Base-by-base conservation (phyloP, 192 early-diverging fungal genomes). In the Coemansia sp. region DNA sequence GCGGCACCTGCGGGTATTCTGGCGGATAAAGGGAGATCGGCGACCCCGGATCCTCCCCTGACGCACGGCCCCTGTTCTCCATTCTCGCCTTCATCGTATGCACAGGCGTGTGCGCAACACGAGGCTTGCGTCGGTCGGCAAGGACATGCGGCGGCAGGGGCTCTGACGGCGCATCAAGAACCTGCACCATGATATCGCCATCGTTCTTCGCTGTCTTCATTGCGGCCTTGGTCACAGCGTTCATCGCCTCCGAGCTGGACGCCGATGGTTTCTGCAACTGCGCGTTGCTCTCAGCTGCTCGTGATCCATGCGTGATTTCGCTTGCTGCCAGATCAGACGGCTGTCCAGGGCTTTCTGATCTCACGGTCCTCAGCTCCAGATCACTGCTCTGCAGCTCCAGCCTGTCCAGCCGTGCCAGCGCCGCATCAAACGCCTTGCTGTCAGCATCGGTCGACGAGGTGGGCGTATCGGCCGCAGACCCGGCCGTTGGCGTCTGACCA, bases 51-150 rank as follows among this genome's bases (percentile, higher is more conserved):
- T 76, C 76, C 6, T 47, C 39, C 9, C 63, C 48, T 11, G 67
- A 61, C 19, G 58, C 49, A 12, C 40, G 67, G 39, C 44, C 61
- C 12, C 71, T 65, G 72, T 78, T 83, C 52, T 78, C 75, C 81
- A 83, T 83, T 10, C 81, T 71, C 21, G 81, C 81, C 69, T 78
- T 71, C 75, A 83, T 74, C 19, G 76, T 72, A 50, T 78, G 76
- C 13, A 75, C 81, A 0, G 81, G 74, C 11, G 81, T 69, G 48
- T 83, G 81, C 9, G 67, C 75, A 11, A 83, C 72, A 6, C 81
- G 76, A 21, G 81, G 67, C 61, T 78, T 83, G 72, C 81, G 81
- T 15, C 81, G 54, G 70, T 83, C 81, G 2, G 81, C 81, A 44
- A 83, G 52, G n/a, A 78, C 81, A 37, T 83, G 81, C 23, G 81